These are phyloP conservation scores for Eleusine coracana DNA, from an alignment of 176 grass and related monocot genomes.

Conservation along the genomic window DNA sequence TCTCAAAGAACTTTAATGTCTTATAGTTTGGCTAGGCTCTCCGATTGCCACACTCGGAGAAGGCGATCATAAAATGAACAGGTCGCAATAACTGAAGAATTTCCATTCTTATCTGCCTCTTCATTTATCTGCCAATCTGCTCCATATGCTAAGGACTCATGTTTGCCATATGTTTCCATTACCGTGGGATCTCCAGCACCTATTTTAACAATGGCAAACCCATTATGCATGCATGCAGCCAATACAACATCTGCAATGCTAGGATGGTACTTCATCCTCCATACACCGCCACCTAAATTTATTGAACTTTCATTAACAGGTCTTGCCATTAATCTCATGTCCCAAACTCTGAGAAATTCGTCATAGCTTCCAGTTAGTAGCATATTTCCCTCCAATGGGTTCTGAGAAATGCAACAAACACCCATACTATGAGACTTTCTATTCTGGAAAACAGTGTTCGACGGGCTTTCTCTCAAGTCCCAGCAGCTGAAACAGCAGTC, in stretches of 20 bases:
- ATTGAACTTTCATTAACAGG: slow-evolving; percentile 70
- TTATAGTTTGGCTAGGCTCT: slow-evolving; percentile 51
- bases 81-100: slow-evolving; percentile 63
- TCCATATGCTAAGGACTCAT: slow-evolving; percentile 92
- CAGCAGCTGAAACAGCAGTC: slow-evolving; percentile 92
- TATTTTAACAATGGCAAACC: slow-evolving; percentile 76
- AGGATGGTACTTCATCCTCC: slow-evolving; percentile 93
- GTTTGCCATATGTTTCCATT: slow-evolving; percentile 79
- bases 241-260: slow-evolving; percentile 57
- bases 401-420: slow-evolving; percentile 82
- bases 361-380: slow-evolving; percentile 94
- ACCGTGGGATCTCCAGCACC: slow-evolving; percentile 49
- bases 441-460: slow-evolving; percentile 59
- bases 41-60: slow-evolving; percentile 73
- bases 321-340: slow-evolving; percentile 75
- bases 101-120: slow-evolving; percentile 16
- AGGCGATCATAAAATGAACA: slow-evolving; percentile 93
- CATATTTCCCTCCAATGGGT: slow-evolving; percentile 57
- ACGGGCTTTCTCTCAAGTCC: slow-evolving; percentile 71
- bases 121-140: slow-evolving; percentile 87
- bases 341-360: slow-evolving; percentile 93
- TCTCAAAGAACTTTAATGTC: slow-evolving; percentile 11
- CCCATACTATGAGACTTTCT: slow-evolving; percentile 83
- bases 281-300: slow-evolving; percentile 90
- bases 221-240: slow-evolving; percentile 96